Base-by-base conservation (phyloP, 495 filamentous ascomycete species). In the Penicillium atrosanguineum region DNA sequence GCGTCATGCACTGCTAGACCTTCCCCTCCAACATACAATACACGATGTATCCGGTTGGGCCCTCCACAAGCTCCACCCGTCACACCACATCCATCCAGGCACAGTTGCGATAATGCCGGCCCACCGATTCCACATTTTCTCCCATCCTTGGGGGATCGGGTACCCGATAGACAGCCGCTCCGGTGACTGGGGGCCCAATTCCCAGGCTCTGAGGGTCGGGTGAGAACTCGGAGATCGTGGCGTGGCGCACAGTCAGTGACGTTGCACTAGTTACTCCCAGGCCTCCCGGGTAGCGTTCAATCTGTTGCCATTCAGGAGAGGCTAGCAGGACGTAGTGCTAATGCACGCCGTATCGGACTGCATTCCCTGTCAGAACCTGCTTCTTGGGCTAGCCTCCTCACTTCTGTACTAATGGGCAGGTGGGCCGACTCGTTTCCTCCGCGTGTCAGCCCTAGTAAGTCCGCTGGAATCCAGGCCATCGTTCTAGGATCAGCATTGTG, bases 101-200 rank as follows among this genome's bases (percentile, higher is more conserved):
- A 68, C 60, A 28, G 46, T 40, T 9, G 46, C 29, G 19, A 66
- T 52, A 42, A 63, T 56, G 21, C 45, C 61, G 19, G 56, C 64
- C 60, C 58, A 64, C 19, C 65, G 52, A 48, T 55, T 53, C 64
- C 64, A 63, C 12, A 55, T 63, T 52, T 60, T 65, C 28, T 58
- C 56, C 59, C 59, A 62, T 8, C 45, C 57, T 0, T 36, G 42
- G 14, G 53, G 52, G 36, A 50, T 48, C 23, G 5, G 15, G 57
- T 19, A 62, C 48, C 20, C 56, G 37, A 39, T 65, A 64, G 25
- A 64, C 57, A 4, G 61, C 62, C 20, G 56, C 60, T 0, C 56
- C 60, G 4, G 55, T 68, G n/a, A 64, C 49, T 6, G 56, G 57
- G 26, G 55, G 46, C 2, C 44, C 52, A 9, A 57, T 51, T 15